Base-by-base conservation (phyloP, 352 stramenopile species). In the Globisporangium middletonii region DNA sequence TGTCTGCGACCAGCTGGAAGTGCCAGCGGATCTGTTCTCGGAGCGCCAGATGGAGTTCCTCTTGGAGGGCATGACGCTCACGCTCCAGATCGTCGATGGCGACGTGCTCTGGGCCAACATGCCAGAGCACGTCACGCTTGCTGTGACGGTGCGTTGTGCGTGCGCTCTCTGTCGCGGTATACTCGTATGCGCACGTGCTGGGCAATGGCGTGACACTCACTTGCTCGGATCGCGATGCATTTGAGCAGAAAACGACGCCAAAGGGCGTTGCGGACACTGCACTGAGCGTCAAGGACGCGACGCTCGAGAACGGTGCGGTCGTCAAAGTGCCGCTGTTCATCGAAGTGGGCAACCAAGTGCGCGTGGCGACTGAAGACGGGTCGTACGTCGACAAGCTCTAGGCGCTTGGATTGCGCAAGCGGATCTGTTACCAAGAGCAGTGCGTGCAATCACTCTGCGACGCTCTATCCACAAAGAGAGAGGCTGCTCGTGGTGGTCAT, bases 101-200 rank as follows among this genome's bases (percentile, higher is more conserved):
- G 78, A 92, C 41, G 80, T 92, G 52, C 58, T 94, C 30, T 94
- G 84, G 84, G 81, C 83, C 60, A 92, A 89, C 63, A 91, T 94
- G 80, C 84, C 84, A 27, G 84, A 92, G 57, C 59, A 86, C 70
- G 74, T 94, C 42, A 86, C 74, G 58, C 79, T 92, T 46, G 51
- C 75, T 26, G 84, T 94, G 42, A 80, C 74, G 58, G 78, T 88
- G 59, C 53, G 64, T 70, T 27, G 7, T 38, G 4, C 33, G 12
- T 38, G 9, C 12, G 33, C 33, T 8, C 33, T 38, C 33, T 8
- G 6, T 38, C 7, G 30, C 30, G 7, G 6, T 38, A 9, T 19
- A 37, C n/a, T 11, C 9, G 12, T 27, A 52, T 16, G 33, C 13
- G 19, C n/a, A 30, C 18, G 45, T 9, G 43, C 43, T 27, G 44